phyloP scores from a whole-genome alignment of 1,284 basidiomycete genomes.

The Coniophora puteana region DNA sequence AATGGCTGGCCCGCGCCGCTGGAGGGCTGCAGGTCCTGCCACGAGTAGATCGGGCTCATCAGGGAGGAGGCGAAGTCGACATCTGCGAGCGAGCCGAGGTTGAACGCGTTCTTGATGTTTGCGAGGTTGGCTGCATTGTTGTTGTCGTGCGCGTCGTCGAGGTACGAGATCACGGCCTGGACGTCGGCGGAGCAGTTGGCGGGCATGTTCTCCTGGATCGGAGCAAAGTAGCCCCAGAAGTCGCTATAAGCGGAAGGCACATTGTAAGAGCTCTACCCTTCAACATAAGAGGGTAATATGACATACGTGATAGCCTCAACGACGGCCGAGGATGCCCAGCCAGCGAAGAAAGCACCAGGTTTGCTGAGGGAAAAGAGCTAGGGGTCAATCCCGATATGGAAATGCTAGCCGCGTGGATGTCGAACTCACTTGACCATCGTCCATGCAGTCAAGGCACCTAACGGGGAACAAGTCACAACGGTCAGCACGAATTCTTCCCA shows the following conservation, averaged over 20 bases:
- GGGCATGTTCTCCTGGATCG: constrained; percentile 65
- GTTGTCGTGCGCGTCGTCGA: constrained; percentile 53
- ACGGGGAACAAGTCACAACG: too few relatives aligned
- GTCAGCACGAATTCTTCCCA: too few relatives aligned
- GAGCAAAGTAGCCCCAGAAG: constrained; percentile 71
- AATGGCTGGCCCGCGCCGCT: constrained; percentile 39
- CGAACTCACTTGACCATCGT: constrained; percentile 62
- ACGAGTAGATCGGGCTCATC: constrained; percentile 31
- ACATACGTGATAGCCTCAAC: constrained; percentile 60
- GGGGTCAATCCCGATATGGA: background rate
- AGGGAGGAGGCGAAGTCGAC: constrained; percentile 64
- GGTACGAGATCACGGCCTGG: constrained; percentile 56
- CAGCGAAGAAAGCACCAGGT: constrained; percentile 63
- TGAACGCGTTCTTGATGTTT: constrained; percentile 52
- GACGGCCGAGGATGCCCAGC: constrained; percentile 68
- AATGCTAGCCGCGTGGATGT: background rate
- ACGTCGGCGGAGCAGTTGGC: constrained; percentile 71
- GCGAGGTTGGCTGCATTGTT: constrained; percentile 43
- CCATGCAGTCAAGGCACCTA: constrained; percentile 60
- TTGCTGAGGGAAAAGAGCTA: constrained; percentile 47
- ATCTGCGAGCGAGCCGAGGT: constrained; percentile 52
- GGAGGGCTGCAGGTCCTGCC: constrained; percentile 40
- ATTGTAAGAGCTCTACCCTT: background rate
- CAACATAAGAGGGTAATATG: background rate
- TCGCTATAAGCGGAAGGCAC: constrained; percentile 42